Evolutionary conservation across 805 yeast species (phyloP), one percentile per base, ranked within the genome.

Genomic region (Candida pini): DNA sequence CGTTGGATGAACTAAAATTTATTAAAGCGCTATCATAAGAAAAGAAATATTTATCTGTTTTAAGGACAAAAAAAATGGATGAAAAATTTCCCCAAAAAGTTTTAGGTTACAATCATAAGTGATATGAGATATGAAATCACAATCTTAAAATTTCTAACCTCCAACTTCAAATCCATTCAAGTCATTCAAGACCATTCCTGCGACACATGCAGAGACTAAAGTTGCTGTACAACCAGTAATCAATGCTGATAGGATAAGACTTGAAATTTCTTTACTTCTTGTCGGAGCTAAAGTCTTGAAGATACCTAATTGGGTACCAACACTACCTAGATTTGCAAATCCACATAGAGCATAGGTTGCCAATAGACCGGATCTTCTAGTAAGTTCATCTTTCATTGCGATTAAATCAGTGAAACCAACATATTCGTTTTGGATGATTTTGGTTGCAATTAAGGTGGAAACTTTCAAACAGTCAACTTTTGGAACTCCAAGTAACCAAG

Each of bases 321-420:
- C 62, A 5, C 79, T 71, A 20, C 81, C 82, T 30, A 76, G 59
- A 56, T 76, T 76, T 23, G 80, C 71, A 53, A 76, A 76, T 1
- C 82, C 81, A 62, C 81, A 76, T 27, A 73, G 65, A 14, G 78
- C 76, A 43, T 74, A 76, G 14, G 81, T 76, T 23, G 80, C 79
- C 47, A 76, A 60, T 48, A 76, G 58, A 23, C 63, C 63, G 25
- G 75, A 73, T 56, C 81, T 68, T 34, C 62, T 56, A 24, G 73
- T 62, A 66, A 76, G 54, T 16, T 18, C 34, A 6, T 10, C 26
- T 10, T 54, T 55, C 8, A 12, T 13, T 45, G 64, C 28, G 23
- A 33, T 59, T 53, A 72, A 54, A 34, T 51, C 49, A n/a, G 53
- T 35, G 49, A 58, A 76, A 24, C 76, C 82, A 24, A 72, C 78